Percentiles rank a stretch among this genome's conserved stretches.
phyloP scores from a whole-genome alignment of 2,329 filamentous ascomycete species.

The Nannizziopsis barbatae region DNA sequence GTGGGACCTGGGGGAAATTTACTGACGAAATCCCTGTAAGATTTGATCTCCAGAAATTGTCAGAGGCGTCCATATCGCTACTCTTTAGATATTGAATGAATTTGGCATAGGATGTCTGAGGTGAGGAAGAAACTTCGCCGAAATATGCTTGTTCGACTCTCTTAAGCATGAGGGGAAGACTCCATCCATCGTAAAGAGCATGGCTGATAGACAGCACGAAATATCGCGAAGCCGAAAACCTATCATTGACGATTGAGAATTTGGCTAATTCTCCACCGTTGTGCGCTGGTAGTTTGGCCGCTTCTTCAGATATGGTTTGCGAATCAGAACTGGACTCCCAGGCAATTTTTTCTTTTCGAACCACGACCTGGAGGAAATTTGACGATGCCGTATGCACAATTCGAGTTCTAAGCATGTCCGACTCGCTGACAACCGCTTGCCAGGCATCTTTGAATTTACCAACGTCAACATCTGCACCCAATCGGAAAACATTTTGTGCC shows the following conservation, averaged over 20 bases:
- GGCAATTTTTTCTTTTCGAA: conserved; percentile 25
- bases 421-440: conserved; percentile 35
- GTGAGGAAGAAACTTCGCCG: conserved; percentile 1
- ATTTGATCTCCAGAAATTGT: conserved; percentile 17
- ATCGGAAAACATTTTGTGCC: conserved; percentile 35
- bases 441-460: conserved; percentile 38
- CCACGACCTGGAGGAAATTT: conserved; percentile 33
- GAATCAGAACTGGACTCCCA: conserved; percentile 27
- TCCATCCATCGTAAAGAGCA: conserved; percentile 44
- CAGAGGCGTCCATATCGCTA: conserved; percentile 13
- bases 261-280: conserved; percentile 28
- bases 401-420: conserved; percentile 41
- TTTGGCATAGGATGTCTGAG: conserved; percentile 15
- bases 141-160: conserved; percentile 30
- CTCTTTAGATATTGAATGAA: conserved; percentile 21
- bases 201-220: conserved; percentile 44
- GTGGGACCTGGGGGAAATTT: conserved; percentile 15
- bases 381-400: conserved; percentile 31
- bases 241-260: conserved; percentile 28
- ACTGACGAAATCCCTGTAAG: conserved; percentile 11
- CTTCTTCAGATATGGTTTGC: conserved; percentile 20
- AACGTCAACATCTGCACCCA: conserved; percentile 32
- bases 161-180: conserved; percentile 29
- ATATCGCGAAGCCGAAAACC: conserved; percentile 21
- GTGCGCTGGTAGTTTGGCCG: conserved; percentile 22